phyloP scores from a whole-genome alignment of 2,329 filamentous ascomycete species.

The Aureobasidium sp. region DNA sequence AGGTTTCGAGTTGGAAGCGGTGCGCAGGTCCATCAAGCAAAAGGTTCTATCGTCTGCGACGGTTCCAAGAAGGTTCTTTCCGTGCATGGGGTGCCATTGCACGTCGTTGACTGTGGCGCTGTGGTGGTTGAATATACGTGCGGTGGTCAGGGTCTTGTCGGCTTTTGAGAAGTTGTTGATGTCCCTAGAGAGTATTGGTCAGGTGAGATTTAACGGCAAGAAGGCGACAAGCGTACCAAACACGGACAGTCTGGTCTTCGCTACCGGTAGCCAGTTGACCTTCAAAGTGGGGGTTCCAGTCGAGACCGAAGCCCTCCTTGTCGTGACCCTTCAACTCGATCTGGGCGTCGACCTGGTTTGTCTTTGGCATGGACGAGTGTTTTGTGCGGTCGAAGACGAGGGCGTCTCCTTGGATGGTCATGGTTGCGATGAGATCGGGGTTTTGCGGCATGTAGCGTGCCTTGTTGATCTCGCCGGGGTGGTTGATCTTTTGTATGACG shows the following conservation, averaged over 20 bases:
- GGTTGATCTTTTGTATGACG: constrained; percentile 91
- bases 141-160: constrained; percentile 61
- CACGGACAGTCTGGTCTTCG: constrained; percentile 80
- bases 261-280: constrained; percentile 83
- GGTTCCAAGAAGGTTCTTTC: constrained; percentile 71
- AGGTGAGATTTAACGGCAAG: not conserved
- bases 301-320: constrained; percentile 82
- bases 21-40: constrained; percentile 80
- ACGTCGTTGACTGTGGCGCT: constrained; percentile 92
- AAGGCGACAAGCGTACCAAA: constrained; percentile 58
- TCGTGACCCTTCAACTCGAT: constrained; percentile 78
- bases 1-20: constrained; percentile 43
- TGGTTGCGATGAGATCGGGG: constrained; percentile 88
- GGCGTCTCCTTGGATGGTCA: constrained; percentile 78
- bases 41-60: constrained; percentile 93
- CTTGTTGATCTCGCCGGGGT: constrained; percentile 96
- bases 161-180: constrained; percentile 62
- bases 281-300: constrained; percentile 78
- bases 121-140: constrained; percentile 76
- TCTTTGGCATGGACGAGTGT: constrained; percentile 64
- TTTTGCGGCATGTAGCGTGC: constrained; percentile 97
- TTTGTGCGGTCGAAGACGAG: constrained; percentile 95
- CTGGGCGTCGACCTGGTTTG: constrained; percentile 63
- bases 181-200: constrained; percentile 92
- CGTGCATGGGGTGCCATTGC: constrained; percentile 80